Evolutionary conservation across 2,329 filamentous ascomycete species (phyloP).

Genomic region (Fusarium camptoceras): DNA sequence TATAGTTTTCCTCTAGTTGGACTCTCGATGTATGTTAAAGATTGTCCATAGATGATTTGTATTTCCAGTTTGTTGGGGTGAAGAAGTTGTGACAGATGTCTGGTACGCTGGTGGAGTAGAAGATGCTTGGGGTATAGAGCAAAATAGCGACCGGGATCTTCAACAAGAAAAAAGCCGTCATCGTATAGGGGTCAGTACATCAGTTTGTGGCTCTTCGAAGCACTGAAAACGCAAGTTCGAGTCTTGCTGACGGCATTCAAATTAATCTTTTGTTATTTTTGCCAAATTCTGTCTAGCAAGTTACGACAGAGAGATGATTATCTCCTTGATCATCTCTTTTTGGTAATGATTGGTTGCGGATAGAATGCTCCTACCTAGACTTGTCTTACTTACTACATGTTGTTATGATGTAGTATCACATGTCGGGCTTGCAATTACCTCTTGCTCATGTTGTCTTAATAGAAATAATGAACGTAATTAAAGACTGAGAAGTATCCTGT

Average conservation of each 20-base stretch:
- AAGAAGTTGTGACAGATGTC: background rate
- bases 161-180: slow-evolving; percentile 29
- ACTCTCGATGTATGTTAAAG: background rate
- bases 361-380: background rate
- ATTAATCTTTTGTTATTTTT: background rate
- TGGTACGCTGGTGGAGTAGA: no score
- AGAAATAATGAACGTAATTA: background rate
- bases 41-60: background rate
- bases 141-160: slow-evolving; percentile 5
- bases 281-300: background rate
- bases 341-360: background rate
- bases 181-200: slow-evolving; percentile 50
- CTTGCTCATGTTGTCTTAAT: background rate
- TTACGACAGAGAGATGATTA: background rate
- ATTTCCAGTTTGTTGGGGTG: background rate
- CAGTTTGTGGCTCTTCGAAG: slow-evolving; percentile 47
- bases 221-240: slow-evolving; percentile 50
- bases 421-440: background rate
- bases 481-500: background rate
- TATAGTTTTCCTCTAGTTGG: background rate
- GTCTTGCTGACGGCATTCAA: slow-evolving; percentile 43
- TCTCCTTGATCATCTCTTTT: background rate
- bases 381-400: background rate
- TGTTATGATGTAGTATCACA: background rate
- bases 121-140: background rate